Evolutionary conservation across 345 rosid genomes (phyloP).

Genomic region (Excoecaria agallocha): DNA sequence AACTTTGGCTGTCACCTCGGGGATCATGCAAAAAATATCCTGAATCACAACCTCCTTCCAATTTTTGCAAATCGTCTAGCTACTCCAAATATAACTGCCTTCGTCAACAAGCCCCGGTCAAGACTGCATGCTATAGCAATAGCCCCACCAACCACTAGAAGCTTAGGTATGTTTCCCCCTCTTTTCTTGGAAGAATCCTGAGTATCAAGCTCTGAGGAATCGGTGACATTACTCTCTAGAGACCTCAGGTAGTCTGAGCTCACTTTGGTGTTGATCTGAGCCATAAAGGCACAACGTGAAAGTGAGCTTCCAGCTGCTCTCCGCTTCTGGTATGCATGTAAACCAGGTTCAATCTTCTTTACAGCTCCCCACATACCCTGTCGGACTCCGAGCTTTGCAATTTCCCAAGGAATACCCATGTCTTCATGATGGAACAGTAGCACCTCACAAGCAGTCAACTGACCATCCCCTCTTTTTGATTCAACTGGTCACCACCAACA

Average conservation of each 20-base stretch:
- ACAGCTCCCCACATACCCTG: conserved; percentile 99
- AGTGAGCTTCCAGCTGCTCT: conserved; percentile 55
- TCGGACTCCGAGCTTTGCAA: conserved; percentile 88
- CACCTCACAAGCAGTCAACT: conserved; percentile 85
- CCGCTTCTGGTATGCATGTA: conserved; percentile 65
- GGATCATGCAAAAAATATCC: background rate
- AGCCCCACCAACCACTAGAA: conserved; percentile 82
- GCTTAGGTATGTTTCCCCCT: conserved; percentile 59
- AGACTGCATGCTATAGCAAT: conserved; percentile 77
- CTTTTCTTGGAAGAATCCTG: conserved; percentile 40
- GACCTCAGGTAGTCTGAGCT: conserved; percentile 55
- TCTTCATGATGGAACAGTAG: conserved; percentile 90
- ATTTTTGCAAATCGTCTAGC: conserved; percentile 83
- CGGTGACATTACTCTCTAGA: conserved; percentile 39
- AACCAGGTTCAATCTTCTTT: conserved; percentile 84
- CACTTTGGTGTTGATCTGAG: conserved; percentile 83
- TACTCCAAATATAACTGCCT: conserved; percentile 89
- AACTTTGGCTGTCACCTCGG: conserved; percentile 2
- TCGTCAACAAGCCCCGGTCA: conserved; percentile 85
- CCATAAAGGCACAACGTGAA: conserved; percentile 69
- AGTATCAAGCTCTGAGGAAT: conserved; percentile 31
- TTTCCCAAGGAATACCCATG: conserved; percentile 98
- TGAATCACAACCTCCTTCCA: conserved; percentile 64
- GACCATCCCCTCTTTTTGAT: conserved; percentile 80
- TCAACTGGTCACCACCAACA: conserved; percentile 57